These are phyloP conservation scores for Theileria annulata DNA, from an alignment of 169 alveolate genomes.

Conservation along the genomic window DNA sequence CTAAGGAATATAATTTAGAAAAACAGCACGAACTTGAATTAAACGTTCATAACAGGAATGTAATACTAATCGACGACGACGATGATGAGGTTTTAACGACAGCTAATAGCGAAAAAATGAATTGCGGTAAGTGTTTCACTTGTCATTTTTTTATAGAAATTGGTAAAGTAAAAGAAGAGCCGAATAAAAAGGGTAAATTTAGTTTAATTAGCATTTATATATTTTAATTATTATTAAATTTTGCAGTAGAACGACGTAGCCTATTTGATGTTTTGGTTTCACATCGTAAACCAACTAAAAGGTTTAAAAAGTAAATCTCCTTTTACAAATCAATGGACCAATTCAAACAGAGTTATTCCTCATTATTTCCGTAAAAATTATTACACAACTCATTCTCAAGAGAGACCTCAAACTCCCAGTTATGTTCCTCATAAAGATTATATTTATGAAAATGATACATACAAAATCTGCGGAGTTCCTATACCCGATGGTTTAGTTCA, in stretches of 20 bases:
- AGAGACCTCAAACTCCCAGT: too few species aligned
- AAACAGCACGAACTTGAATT: not conserved
- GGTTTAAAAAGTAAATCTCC: not conserved
- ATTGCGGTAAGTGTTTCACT: not conserved
- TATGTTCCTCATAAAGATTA: too few species aligned
- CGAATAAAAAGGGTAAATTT: not conserved
- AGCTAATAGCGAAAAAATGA: not conserved
- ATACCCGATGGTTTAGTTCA: not conserved
- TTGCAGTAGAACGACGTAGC: not conserved
- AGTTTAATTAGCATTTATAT: not conserved
- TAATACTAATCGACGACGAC: not conserved
- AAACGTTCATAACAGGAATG: not conserved
- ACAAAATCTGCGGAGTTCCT: not conserved
- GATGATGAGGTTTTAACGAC: not conserved
- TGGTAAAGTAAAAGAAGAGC: not conserved
- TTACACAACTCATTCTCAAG: too few species aligned
- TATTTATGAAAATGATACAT: not conserved
- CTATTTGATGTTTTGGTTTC: not conserved
- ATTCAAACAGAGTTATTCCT: not conserved
- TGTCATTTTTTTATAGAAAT: not conserved
- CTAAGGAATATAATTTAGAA: not conserved
- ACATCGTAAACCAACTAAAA: not conserved
- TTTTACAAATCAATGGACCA: not conserved
- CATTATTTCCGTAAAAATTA: too few species aligned
- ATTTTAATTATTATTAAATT: not conserved